Evolutionary conservation across 2,329 filamentous ascomycete species (phyloP).

Genomic region (Diplocarpon mali): DNA sequence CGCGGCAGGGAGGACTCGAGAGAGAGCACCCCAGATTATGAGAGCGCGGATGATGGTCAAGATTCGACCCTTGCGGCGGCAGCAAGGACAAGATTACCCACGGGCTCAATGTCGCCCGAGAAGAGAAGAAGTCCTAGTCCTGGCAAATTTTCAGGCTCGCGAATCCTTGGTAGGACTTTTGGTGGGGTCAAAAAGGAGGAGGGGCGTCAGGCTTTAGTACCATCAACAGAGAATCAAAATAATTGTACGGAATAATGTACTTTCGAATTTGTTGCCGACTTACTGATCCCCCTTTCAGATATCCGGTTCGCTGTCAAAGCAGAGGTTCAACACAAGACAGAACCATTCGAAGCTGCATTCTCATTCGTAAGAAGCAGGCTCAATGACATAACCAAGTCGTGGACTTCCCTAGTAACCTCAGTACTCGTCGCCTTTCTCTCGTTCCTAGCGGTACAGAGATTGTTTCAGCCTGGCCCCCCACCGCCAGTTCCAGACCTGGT

Average conservation of each 20-base stretch:
- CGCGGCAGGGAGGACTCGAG: constrained; percentile 42
- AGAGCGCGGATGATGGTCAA: constrained; percentile 39
- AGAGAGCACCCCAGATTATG: constrained; percentile 48
- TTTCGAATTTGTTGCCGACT: constrained; percentile 3
- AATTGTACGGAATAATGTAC: constrained; percentile 35
- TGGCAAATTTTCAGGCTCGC: constrained; percentile 28
- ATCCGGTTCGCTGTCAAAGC: constrained; percentile 80
- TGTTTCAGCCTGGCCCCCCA: constrained; percentile 57
- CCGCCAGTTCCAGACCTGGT: constrained; percentile 73
- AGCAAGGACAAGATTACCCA: constrained; percentile 32
- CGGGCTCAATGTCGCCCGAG: constrained; percentile 42
- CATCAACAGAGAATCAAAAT: constrained; percentile 29
- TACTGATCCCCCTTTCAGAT: constrained; percentile 42
- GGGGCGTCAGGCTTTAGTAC: constrained; percentile 11
- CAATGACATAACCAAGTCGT: constrained; percentile 54
- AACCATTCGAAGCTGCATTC: constrained; percentile 68
- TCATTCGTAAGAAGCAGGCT: constrained; percentile 50
- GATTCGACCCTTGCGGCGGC: constrained; percentile 24
- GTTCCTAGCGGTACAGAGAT: constrained; percentile 50
- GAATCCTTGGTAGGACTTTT: constrained; percentile 30
- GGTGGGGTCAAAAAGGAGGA: constrained; percentile 27
- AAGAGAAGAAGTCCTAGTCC: constrained; percentile 46
- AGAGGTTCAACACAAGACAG: constrained; percentile 78
- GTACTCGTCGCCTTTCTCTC: constrained; percentile 51
- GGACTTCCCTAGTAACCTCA: constrained; percentile 54